These are phyloP conservation scores for Leishmania martiniquensis DNA, from an alignment of 208 protist species.

Conservation along the genomic window DNA sequence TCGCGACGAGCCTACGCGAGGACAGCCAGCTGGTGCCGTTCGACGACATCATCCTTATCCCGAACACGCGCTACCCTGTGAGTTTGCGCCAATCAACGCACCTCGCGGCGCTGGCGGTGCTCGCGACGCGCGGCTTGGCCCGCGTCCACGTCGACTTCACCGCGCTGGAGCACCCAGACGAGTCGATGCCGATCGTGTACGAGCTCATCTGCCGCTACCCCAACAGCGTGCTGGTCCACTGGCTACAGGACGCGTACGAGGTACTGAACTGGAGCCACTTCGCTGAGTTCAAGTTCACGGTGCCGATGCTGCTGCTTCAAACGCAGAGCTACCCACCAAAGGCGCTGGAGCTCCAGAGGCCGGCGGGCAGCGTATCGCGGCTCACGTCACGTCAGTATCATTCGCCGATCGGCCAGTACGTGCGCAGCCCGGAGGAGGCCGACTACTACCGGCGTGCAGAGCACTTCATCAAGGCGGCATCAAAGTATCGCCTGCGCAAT, in stretches of 20 bases:
- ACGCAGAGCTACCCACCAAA: conserved; percentile 63
- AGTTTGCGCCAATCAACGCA: conserved; percentile 78
- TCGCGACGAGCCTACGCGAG: conserved; percentile 62
- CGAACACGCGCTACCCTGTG: conserved; percentile 86
- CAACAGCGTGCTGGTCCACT: conserved; percentile 85
- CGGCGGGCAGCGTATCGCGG: conserved; percentile 26
- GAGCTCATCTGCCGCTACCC: conserved; percentile 77
- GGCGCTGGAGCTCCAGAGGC: conserved; percentile 27
- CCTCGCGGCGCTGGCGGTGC: conserved; percentile 79
- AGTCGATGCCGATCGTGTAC: conserved; percentile 82
- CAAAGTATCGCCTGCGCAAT: conserved; percentile 20
- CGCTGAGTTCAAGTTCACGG: conserved; percentile 53
- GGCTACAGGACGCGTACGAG: conserved; percentile 88
- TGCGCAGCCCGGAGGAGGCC: conserved; percentile 26
- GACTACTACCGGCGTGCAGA: conserved; percentile 33
- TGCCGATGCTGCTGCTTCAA: conserved; percentile 81
- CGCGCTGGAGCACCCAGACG: conserved; percentile 87
- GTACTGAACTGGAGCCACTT: conserved; percentile 89
- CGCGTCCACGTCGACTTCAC: conserved; percentile 89
- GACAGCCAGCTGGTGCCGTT: conserved; percentile 81
- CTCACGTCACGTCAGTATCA: conserved; percentile 41
- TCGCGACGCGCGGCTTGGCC: conserved; percentile 71
- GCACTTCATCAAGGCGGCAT: conserved; percentile 16
- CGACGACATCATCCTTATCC: conserved; percentile 87
- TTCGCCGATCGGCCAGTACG: conserved; percentile 24